A percentile compares a stretch with the other conserved stretches of the same genome.
phyloP scores from a whole-genome alignment of 805 yeast genomes.

The Alloascoidea africana region DNA sequence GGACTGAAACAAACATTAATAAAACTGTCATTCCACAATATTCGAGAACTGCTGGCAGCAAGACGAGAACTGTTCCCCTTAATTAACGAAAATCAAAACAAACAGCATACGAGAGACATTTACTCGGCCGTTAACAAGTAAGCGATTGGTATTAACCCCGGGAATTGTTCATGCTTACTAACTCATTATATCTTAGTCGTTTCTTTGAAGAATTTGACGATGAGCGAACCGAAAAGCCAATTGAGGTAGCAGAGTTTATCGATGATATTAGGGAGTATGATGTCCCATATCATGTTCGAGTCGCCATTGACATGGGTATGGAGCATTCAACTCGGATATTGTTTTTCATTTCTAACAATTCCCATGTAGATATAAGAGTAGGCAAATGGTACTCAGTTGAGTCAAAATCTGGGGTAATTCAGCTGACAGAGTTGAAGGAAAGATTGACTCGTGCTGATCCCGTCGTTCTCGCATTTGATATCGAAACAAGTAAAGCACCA shows the following conservation, averaged over 20 bases:
- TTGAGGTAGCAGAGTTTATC: slow-evolving; percentile 44
- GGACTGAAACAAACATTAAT: slow-evolving; percentile 57
- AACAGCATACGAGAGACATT: slow-evolving; percentile 47
- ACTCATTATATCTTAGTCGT: background rate
- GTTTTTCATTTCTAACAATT: background rate
- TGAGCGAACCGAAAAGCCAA: slow-evolving; percentile 10
- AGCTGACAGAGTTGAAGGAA: slow-evolving; percentile 44
- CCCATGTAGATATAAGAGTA: slow-evolving; percentile 42
- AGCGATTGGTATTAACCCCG: slow-evolving; percentile 7
- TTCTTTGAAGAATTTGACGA: slow-evolving; percentile 6
- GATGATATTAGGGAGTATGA: slow-evolving; percentile 87
- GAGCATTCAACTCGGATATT: background rate
- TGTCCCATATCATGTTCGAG: slow-evolving; percentile 93
- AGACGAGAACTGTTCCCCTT: slow-evolving; percentile 57
- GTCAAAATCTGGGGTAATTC: slow-evolving; percentile 39
- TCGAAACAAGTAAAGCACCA: slow-evolving; percentile 94
- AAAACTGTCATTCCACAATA: slow-evolving; percentile 59
- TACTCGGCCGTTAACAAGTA: slow-evolving; percentile 41
- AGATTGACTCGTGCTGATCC: slow-evolving; percentile 95
- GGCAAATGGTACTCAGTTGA: slow-evolving; percentile 92
- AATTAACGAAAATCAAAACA: slow-evolving; percentile 47
- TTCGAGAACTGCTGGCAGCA: slow-evolving; percentile 59
- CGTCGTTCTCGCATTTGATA: slow-evolving; percentile 90
- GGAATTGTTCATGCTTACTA: too few species aligned
- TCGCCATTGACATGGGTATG: slow-evolving; percentile 63